Evolutionary conservation across 116 monocot genomes (phyloP).

Genomic region (Posidonia oceanica): DNA sequence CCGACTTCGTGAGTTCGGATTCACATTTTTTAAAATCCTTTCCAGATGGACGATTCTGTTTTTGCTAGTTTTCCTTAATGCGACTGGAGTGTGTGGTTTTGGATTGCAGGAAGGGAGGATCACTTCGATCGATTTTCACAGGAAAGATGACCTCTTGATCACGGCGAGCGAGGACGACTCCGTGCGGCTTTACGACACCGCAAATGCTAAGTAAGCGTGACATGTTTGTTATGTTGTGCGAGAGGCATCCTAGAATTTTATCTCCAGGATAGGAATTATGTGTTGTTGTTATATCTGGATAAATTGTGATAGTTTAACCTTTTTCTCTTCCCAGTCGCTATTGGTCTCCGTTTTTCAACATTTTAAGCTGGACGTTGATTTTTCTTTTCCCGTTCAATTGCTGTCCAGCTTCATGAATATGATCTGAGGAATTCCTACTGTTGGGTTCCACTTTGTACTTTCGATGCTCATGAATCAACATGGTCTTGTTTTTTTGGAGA

Average conservation of each 20-base stretch:
- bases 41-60: neutral
- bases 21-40: neutral
- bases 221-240: neutral
- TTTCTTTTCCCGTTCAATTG: no score
- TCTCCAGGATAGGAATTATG: neutral
- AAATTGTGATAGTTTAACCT: no score
- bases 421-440: no score
- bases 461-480: no score
- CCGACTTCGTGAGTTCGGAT: slow-evolving; percentile 37
- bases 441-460: no score
- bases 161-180: slow-evolving; percentile 92
- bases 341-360: neutral
- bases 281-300: neutral
- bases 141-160: slow-evolving; percentile 65
- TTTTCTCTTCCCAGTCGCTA: no score
- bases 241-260: neutral
- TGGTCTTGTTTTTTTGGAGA: no score
- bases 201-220: slow-evolving; percentile 61
- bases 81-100: neutral
- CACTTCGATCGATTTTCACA: slow-evolving; percentile 79
- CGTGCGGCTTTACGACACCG: slow-evolving; percentile 65
- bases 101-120: slow-evolving; percentile 62
- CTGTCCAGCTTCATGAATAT: no score
- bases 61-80: neutral
- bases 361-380: no score